Evolutionary conservation across 2,329 filamentous ascomycete species (phyloP), one percentile per base, ranked within the genome.

Genomic region (Coleophoma crateriformis): DNA sequence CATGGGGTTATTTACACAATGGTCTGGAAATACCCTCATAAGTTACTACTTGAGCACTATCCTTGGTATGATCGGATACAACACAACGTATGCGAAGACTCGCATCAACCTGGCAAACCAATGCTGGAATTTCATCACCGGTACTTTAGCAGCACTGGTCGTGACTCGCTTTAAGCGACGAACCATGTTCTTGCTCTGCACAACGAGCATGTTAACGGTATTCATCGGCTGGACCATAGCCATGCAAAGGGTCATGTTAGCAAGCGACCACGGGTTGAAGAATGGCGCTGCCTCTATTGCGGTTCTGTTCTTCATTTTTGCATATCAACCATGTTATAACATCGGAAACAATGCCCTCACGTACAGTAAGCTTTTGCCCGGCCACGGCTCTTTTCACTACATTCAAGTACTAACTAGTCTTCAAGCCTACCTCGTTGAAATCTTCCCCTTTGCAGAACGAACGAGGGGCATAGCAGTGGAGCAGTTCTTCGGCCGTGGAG

Each of bases 321-420:
- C 72, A 4, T 85, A 82, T 62, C 73, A 72, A 10, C 78, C 80
- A 3, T 71, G 68, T 52, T 85, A 85, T 62, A 84, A 84, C 57
- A 72, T 85, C 45, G 81, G 80, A n/a, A 82, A 84, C 63, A 85
- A 85, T 59, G 78, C 82, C 13, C 68, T 86, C 48, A 82, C 79
- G 1, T 84, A 84, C 64, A 84, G 74, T 76, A 62, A 65, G 73
- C 61, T 7, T 60, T 7, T 15, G 4, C 33, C 11, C 33, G 33
- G 8, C 14, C 7, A 17, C 33, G 32, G n/a, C 6, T 20, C 7
- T 11, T 37, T 17, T 35, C 44, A 12, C 13, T 17, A 19, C 19
- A 13, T 3, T 34, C 8, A 10, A 19, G 32, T 44, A 33, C 50
- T 39, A 46, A 32, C 5, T 33, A 11, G 22, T 8, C 12, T 7